phyloP scores from a whole-genome alignment of 2,329 filamentous ascomycete genomes.

The Lasiodiplodia gonubiensis region DNA sequence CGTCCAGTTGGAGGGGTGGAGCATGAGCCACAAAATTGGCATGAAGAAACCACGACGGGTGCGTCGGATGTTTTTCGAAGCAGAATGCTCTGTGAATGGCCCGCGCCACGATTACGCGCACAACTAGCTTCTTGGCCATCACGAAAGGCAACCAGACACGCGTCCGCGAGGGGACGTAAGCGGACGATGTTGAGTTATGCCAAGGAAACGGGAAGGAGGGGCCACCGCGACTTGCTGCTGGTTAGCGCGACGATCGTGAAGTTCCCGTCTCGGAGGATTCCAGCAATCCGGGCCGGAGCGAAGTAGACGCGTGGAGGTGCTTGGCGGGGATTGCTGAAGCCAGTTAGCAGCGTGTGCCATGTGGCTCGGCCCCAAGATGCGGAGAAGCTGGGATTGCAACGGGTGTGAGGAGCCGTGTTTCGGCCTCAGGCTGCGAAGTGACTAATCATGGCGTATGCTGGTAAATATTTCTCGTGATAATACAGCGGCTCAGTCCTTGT shows the following conservation, averaged over 20 bases:
- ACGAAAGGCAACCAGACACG: not conserved
- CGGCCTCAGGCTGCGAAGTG: not conserved
- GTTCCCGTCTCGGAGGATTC: not conserved
- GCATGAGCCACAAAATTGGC: constrained; percentile 11
- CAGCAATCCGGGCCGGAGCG: constrained; percentile 7
- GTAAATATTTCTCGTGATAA: not conserved
- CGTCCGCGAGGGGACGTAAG: not conserved
- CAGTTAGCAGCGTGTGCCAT: constrained; percentile 1
- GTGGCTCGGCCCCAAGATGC: not conserved
- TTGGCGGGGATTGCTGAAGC: not conserved
- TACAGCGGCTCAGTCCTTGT: constrained; percentile 13
- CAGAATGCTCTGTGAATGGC: not conserved
- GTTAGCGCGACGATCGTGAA: constrained; percentile 5
- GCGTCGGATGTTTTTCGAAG: not conserved
- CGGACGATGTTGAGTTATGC: not conserved
- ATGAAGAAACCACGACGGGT: not conserved
- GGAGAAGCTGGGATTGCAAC: constrained; percentile 13
- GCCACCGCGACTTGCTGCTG: not conserved
- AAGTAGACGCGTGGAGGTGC: constrained; percentile 1
- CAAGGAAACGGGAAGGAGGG: not conserved
- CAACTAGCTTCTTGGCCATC: not conserved
- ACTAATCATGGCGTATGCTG: not conserved
- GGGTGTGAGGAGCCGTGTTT: constrained; percentile 5
- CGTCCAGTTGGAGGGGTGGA: not conserved
- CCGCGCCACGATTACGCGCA: not conserved